Conservation (phyloP, 495 filamentous ascomycete species). For the Penicillium antarcticum region DNA sequence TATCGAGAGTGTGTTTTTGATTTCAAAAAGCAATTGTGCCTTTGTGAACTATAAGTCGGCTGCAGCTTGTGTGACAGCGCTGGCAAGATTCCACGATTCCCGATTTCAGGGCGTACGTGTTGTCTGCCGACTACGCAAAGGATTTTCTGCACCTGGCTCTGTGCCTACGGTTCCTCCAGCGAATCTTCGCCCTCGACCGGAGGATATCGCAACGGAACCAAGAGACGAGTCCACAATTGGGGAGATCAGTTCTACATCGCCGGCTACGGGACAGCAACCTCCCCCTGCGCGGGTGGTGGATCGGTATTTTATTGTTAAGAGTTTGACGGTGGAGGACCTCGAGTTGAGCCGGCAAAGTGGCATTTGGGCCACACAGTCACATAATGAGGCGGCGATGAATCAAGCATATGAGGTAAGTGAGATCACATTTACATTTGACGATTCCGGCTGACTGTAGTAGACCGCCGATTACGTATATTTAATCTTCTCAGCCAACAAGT, state of each 20-base stretch:
- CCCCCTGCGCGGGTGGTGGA: conserved; percentile 46
- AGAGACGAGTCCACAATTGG: not conserved
- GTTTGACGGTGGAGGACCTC: conserved; percentile 89
- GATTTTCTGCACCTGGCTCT: conserved; percentile 33
- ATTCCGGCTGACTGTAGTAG: conserved; percentile 38
- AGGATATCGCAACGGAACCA: not conserved
- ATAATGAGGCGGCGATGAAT: conserved; percentile 85
- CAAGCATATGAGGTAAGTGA: conserved; percentile 73
- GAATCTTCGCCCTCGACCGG: not conserved
- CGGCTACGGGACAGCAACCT: conserved; percentile 13
- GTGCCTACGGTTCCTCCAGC: conserved; percentile 5
- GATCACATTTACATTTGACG: not conserved
- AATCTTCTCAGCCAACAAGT: conserved; percentile 97
- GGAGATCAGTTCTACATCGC: not conserved
- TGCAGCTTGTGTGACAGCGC: conserved; percentile 67
- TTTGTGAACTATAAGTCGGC: conserved; percentile 96
- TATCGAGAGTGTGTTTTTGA: conserved; percentile 88
- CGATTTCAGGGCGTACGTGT: conserved; percentile 82
- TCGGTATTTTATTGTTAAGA: conserved; percentile 91
- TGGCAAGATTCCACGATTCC: conserved; percentile 86
- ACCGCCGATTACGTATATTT: conserved; percentile 85
- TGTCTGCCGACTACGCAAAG: conserved; percentile 85
- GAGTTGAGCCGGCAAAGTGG: conserved; percentile 84
- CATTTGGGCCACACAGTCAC: conserved; percentile 91
- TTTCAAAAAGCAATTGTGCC: conserved; percentile 96